phyloP scores from a whole-genome alignment of 176 grass and related monocot species.

The Aegilops umbellulata region DNA sequence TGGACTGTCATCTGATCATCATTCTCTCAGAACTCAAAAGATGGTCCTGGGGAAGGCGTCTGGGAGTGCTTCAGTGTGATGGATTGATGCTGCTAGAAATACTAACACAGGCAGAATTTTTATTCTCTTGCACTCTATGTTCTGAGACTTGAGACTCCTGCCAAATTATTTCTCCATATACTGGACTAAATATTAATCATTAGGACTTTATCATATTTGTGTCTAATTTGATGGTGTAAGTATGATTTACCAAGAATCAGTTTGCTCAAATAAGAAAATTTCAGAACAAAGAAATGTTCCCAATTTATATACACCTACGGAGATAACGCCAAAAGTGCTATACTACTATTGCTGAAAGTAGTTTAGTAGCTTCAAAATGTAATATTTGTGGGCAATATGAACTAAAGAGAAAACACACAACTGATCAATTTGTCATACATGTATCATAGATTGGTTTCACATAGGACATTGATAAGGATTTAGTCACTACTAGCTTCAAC shows the following conservation, averaged over 20 bases:
- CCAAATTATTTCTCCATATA: neutral
- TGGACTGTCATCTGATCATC: neutral
- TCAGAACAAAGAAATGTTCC: neutral
- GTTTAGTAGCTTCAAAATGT: neutral
- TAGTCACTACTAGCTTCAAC: neutral
- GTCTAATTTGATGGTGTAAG: neutral
- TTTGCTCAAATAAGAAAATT: neutral
- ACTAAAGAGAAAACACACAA: neutral
- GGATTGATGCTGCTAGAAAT: neutral
- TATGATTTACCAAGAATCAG: neutral
- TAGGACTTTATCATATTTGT: neutral
- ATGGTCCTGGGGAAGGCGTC: neutral
- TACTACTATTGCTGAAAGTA: neutral
- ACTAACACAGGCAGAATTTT: neutral
- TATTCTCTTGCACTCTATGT: neutral
- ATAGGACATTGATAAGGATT: neutral
- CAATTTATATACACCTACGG: neutral
- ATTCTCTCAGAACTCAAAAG: neutral
- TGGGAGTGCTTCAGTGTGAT: neutral
- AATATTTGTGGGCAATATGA: neutral
- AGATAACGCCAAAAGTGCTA: neutral
- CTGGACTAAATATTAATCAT: neutral
- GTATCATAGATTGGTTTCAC: neutral
- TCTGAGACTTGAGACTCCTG: neutral
- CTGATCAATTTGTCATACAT: neutral